Base-by-base conservation (phyloP, 202 grass and related monocot species). In the Digitaria exilis region DNA sequence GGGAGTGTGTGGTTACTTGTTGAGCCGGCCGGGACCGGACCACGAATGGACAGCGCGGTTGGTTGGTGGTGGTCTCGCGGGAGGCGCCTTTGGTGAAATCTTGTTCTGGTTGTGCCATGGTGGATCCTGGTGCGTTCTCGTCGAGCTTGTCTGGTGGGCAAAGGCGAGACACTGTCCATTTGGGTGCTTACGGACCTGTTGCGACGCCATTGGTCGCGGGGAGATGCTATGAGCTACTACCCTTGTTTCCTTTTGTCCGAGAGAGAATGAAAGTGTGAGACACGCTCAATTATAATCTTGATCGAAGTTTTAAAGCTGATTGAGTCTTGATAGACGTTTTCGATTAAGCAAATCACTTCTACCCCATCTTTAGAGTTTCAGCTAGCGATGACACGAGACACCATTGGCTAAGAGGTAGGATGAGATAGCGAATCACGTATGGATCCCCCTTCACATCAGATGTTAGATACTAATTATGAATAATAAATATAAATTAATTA, bases 51-150 rank as follows among this genome's bases (percentile, higher is more conserved):
- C 44, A 54, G 29, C 16, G 16, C 42, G 65, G 63, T 46, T 3
- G 41, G 35, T 39, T 69, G 74, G 57, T 73, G 56, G 28, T 72
- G 56, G 64, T 19, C 55, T 39, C 39, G 21, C 28, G 16, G n/a
- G n/a, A n/a, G n/a, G 3, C 30, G 64, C 3, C 41, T 82, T 62
- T 54, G 55, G 10, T 21, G 79, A 70, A 70, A 21, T 13, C 59
- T 45, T 77, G 73, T 45, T 78, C n/a, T n/a, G n/a, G n/a, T n/a
- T 73, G 73, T 48, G 73, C 69, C 43, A 52, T 42, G 55, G 15
- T 4, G 54, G 50, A 48, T 73, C n/a, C n/a, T n/a, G 86, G 7
- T 65, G 28, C 74, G 57, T 28, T 48, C 74, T 24, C 74, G 29
- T 73, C 22, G 45, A 44, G 35, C 55, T 46, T 86, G 71, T 74